Percentiles rank a stretch among this genome's conserved stretches.
These are phyloP conservation scores for Colletotrichum tamarilloi DNA, from an alignment of 2,329 filamentous ascomycete species.

Conservation along the genomic window DNA sequence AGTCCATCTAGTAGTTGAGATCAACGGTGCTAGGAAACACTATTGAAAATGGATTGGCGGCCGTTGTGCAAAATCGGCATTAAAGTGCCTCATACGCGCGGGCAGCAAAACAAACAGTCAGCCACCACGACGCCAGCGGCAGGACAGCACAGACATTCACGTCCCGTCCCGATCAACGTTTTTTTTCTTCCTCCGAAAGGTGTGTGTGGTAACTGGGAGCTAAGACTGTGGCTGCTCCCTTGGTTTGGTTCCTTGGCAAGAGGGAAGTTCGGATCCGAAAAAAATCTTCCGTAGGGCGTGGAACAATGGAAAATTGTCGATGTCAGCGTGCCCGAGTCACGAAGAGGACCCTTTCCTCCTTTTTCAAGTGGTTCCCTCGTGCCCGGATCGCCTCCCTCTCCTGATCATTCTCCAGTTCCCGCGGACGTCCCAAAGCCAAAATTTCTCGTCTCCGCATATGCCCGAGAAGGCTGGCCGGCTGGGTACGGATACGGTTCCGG, in stretches of 20 bases:
- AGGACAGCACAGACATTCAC: conserved; percentile 20
- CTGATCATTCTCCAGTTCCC: background rate
- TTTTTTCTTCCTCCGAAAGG: background rate
- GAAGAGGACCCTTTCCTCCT: background rate
- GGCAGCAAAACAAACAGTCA: background rate
- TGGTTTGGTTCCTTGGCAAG: background rate
- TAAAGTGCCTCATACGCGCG: background rate
- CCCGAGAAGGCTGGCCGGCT: background rate
- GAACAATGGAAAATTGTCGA: background rate
- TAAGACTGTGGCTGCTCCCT: background rate
- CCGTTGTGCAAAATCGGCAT: conserved; percentile 8
- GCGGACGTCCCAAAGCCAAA: background rate
- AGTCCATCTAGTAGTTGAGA: background rate
- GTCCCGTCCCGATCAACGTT: conserved; percentile 19
- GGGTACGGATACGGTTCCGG: background rate
- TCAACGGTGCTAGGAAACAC: background rate
- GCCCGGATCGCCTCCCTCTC: background rate
- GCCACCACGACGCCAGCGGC: background rate
- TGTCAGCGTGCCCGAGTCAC: background rate
- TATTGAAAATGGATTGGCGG: background rate
- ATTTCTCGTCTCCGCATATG: conserved; percentile 8
- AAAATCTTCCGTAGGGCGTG: background rate
- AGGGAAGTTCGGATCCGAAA: conserved; percentile 10
- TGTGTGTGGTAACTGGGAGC: background rate
- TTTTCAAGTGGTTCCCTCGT: background rate